Conservation (phyloP, 2,329 filamentous ascomycete genomes). For the Pseudopyrenochaeta lycopersici region DNA sequence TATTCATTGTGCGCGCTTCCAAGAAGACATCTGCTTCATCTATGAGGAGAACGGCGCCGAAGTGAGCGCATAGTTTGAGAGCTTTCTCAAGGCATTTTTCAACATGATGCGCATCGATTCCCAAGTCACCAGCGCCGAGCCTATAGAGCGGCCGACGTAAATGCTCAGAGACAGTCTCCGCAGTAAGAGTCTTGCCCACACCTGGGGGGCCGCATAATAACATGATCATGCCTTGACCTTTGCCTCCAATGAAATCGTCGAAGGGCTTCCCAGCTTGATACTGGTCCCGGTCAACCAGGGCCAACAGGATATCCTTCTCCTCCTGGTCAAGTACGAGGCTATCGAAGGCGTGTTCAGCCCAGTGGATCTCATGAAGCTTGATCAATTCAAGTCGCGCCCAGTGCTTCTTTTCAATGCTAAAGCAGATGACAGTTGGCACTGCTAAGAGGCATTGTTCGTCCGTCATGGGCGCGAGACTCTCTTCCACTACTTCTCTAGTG, state of each 20-base stretch:
- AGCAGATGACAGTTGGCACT: slow-evolving; percentile 15
- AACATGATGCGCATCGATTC: slow-evolving; percentile 17
- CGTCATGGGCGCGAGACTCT: slow-evolving; percentile 17
- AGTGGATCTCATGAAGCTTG: slow-evolving; percentile 54
- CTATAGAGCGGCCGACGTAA: slow-evolving; percentile 10
- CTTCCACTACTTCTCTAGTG: slow-evolving; percentile 2
- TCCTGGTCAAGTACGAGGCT: slow-evolving; percentile 58
- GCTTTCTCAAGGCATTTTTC: slow-evolving; percentile 19
- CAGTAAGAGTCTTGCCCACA: slow-evolving; percentile 27
- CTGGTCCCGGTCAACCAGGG: slow-evolving; percentile 55
- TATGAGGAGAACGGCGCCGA: slow-evolving; percentile 59
- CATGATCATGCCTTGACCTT: slow-evolving; percentile 29
- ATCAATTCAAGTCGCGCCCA: slow-evolving; percentile 21
- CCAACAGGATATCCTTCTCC: slow-evolving; percentile 59
- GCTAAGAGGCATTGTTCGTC: slow-evolving; percentile 21
- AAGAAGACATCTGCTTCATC: slow-evolving; percentile 61
- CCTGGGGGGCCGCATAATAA: slow-evolving; percentile 27
- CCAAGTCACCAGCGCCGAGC: slow-evolving; percentile 17
- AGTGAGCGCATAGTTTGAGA: slow-evolving; percentile 43
- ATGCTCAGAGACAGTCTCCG: slow-evolving; percentile 13
- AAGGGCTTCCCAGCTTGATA: slow-evolving; percentile 34
- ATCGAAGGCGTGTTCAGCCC: slow-evolving; percentile 58
- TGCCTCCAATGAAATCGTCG: slow-evolving; percentile 57
- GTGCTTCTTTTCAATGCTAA: slow-evolving; percentile 28
- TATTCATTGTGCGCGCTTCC: slow-evolving; percentile 52